phyloP scores from a whole-genome alignment of 2,329 filamentous ascomycete genomes.

The Thelonectria blattea region DNA sequence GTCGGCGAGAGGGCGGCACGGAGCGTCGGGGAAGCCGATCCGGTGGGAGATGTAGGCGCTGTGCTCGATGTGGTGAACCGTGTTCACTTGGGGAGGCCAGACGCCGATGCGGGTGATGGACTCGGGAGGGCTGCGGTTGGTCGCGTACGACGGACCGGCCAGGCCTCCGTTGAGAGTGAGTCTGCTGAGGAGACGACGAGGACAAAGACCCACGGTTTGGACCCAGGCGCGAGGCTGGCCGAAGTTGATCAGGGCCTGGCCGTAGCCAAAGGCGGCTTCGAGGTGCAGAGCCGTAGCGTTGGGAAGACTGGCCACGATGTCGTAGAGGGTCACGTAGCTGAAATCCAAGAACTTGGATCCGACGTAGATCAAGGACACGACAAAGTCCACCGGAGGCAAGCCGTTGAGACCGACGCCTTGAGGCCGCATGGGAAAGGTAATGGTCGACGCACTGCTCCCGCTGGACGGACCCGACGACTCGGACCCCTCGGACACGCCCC shows the following conservation, averaged over 20 bases:
- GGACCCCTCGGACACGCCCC: too few species aligned
- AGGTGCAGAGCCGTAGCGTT: neutral
- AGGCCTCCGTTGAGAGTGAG: neutral
- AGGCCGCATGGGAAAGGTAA: neutral
- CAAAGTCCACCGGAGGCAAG: neutral
- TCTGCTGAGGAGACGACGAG: neutral
- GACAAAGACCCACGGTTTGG: neutral
- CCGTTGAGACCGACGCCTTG: neutral
- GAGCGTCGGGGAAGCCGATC: neutral
- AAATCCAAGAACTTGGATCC: neutral
- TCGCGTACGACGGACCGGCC: too few species aligned
- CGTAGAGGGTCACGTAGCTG: neutral
- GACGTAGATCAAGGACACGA: neutral
- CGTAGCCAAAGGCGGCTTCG: neutral
- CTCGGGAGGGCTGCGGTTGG: too few species aligned
- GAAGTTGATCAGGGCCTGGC: neutral
- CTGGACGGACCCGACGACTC: too few species aligned
- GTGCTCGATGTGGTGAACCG: neutral
- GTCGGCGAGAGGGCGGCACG: neutral
- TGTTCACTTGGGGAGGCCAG: neutral
- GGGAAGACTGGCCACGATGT: neutral
- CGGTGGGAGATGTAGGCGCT: neutral
- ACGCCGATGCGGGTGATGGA: neutral
- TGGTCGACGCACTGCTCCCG: neutral
- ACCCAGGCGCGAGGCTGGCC: neutral